These are phyloP conservation scores for Pseudomonodictys pantanalensis DNA, from an alignment of 495 filamentous ascomycete species.

Conservation along the genomic window DNA sequence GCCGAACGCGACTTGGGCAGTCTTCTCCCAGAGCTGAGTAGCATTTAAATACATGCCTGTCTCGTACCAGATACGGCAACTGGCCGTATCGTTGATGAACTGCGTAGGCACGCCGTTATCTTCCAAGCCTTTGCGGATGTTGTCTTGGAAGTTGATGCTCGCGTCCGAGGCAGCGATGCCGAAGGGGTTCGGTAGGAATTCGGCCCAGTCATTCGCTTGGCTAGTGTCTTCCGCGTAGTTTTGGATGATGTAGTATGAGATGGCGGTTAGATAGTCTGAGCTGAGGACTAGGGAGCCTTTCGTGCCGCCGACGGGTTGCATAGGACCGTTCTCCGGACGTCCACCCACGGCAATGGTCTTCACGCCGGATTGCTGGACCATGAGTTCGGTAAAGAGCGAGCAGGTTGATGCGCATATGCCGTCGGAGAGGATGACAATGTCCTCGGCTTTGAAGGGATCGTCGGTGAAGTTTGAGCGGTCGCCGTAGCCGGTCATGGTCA, in stretches of 20 bases:
- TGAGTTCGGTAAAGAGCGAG: constrained; percentile 53
- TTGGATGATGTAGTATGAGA: constrained; percentile 12
- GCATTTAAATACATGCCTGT: constrained; percentile 24
- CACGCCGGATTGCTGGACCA: constrained; percentile 50
- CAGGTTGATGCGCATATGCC: constrained; percentile 53
- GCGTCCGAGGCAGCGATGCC: constrained; percentile 19
- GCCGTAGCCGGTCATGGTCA: constrained; percentile 29
- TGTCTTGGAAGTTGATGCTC: constrained; percentile 33
- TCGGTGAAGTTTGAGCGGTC: constrained; percentile 19
- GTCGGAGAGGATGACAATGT: constrained; percentile 46
- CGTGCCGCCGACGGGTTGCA: constrained; percentile 39
- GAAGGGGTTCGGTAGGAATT: constrained; percentile 14
- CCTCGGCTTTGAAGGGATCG: constrained; percentile 28
- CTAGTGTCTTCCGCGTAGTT: constrained; percentile 11
- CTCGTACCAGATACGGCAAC: constrained; percentile 28
- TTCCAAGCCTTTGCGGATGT: constrained; percentile 29
- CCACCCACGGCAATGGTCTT: constrained; percentile 52
- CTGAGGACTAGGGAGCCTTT: constrained; percentile 32
- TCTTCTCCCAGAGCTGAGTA: constrained; percentile 18
- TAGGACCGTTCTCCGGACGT: constrained; percentile 39
- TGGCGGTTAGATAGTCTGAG: constrained; percentile 12
- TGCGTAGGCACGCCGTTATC: constrained; percentile 23
- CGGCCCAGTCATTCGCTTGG: constrained; percentile 17
- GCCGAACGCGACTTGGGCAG: constrained; percentile 23
- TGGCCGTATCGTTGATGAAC: constrained; percentile 32